Evolutionary conservation across 1,284 basidiomycete species (phyloP), one percentile per base, ranked within the genome.

Genomic region (Boletus mariae): DNA sequence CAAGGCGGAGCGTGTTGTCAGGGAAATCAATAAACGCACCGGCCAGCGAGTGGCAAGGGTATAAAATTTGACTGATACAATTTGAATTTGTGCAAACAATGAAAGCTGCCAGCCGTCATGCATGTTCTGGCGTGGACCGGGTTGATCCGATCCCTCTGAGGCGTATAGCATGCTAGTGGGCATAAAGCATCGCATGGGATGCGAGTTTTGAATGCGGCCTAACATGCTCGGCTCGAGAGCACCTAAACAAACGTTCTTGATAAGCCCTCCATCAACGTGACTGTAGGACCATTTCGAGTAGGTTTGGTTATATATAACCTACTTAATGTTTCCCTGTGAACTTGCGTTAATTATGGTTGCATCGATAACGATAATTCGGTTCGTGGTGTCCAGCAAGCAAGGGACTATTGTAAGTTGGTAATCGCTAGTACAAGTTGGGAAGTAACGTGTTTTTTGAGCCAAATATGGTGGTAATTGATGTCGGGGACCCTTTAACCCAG

Each of bases 341-440:
- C 46, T 6, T 23, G 26, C 34, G 42, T 42, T 20, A 17, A 43
- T 41, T 41, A n/a, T 49, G 26, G 26, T 58, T 29, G 45, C 26
- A 40, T 40, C 28, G 42, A 38, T 50, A 44, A 37, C 42, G 28
- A 42, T 25, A n/a, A 20, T 42, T 45, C 25, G 42, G 7, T 43
- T 32, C 45, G 38, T 28, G 35, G 55, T 45, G 20, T 12, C 9
- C 29, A 31, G 29, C 29, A 31, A 11, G 10, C 29, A 31, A 32
- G 7, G 38, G 26, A 38, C 32, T 29, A 42, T 50, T 26, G 47
- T 31, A 23, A 23, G 46, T 37, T 31, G 40, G 47, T 45, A 37
- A 59, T 55, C 26, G 38, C 42, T 15, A 23, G 38, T 26, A 26
- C 45, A 12, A 53, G 35, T 20, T 37, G 25, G 48, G 44, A 60